phyloP scores from a whole-genome alignment of 2,329 filamentous ascomycete species.

The Didymosphaeria variabile region DNA sequence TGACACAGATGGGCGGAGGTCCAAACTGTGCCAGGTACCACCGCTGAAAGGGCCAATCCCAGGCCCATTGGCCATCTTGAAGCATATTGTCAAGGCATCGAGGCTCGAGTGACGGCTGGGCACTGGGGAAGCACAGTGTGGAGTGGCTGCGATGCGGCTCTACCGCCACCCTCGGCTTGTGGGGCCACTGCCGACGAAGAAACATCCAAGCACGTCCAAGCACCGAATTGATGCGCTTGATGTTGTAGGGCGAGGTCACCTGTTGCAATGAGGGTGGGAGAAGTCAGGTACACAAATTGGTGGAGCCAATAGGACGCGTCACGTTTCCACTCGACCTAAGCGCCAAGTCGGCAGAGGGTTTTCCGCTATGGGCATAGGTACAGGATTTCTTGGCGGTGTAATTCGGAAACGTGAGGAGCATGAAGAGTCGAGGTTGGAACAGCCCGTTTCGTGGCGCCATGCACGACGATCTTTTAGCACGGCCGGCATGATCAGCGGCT shows the following conservation, averaged over 20 bases:
- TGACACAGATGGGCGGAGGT: conserved; percentile 42
- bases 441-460: conserved; percentile 20
- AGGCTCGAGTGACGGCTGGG: conserved; percentile 32
- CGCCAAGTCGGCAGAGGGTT: conserved; percentile 35
- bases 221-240: conserved; percentile 30
- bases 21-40: conserved; percentile 43
- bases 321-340: conserved; percentile 30
- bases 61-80: conserved; percentile 26
- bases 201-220: conserved; percentile 27
- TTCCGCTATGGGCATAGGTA: conserved; percentile 23
- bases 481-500: conserved; percentile 10
- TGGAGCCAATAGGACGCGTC: conserved; percentile 35
- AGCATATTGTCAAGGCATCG: conserved; percentile 36
- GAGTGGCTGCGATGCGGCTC: conserved; percentile 40
- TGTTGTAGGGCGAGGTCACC: conserved; percentile 30
- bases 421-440: conserved; percentile 26
- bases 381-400: conserved; percentile 31
- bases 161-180: conserved; percentile 35
- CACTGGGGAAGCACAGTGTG: conserved; percentile 22
- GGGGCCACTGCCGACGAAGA: conserved; percentile 29
- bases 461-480: not conserved
- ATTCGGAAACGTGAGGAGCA: conserved; percentile 36
- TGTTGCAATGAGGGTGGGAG: conserved; percentile 44
- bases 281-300: conserved; percentile 33
- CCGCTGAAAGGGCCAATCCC: conserved; percentile 26